phyloP scores from a whole-genome alignment of 257 asterid genomes.

The Capsicum rhomboideum region DNA sequence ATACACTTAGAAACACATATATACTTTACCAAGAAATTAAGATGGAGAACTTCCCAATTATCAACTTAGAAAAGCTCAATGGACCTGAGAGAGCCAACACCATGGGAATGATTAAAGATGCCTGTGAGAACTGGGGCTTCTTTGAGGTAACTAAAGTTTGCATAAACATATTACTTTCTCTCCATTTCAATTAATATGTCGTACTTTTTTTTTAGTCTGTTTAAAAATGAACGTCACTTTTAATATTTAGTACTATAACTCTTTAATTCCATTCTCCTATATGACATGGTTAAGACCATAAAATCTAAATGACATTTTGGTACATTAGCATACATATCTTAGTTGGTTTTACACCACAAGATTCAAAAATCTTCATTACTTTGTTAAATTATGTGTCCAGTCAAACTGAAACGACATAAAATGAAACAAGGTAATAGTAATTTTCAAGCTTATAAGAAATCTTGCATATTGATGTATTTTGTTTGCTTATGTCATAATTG shows the following conservation, averaged over 20 bases:
- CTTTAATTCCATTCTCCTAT: not conserved
- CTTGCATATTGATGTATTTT: not conserved
- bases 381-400: not conserved
- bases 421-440: not conserved
- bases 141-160: slow-evolving; percentile 1
- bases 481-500: not conserved
- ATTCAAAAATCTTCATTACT: not conserved
- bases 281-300: not conserved
- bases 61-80: slow-evolving; percentile 10
- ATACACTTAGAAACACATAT: not conserved
- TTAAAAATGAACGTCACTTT: not conserved
- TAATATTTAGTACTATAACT: not conserved
- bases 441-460: not conserved
- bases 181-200: not conserved
- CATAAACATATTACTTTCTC: not conserved
- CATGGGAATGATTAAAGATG: slow-evolving; percentile 11
- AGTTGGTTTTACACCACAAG: not conserved
- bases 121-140: slow-evolving; percentile 23
- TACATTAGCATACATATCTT: not conserved
- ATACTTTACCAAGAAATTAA: not conserved
- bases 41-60: slow-evolving; percentile 13
- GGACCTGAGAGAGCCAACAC: slow-evolving; percentile 7
- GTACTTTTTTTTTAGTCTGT: not conserved
- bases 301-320: not conserved
- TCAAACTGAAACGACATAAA: not conserved